phyloP scores from a whole-genome alignment of 768 basidiomycete species.

The Artomyces pyxidatus region DNA sequence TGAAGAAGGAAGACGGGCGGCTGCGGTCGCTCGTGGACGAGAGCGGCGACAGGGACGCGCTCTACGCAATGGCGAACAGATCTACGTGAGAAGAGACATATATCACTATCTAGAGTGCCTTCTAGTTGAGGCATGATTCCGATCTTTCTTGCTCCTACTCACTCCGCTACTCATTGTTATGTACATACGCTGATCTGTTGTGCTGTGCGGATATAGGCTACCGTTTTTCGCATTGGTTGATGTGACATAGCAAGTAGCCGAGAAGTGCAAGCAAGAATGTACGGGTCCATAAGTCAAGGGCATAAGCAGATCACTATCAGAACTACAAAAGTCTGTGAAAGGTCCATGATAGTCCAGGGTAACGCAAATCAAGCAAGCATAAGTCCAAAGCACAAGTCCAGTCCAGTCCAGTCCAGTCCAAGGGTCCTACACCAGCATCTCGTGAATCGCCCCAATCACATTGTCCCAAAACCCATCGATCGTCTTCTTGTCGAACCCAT shows the following conservation, averaged over 20 bases:
- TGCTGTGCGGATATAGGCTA: too few relatives aligned
- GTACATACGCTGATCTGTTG: too few relatives aligned
- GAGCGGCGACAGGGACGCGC: constrained; percentile 30
- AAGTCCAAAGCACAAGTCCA: background rate
- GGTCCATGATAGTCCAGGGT: background rate
- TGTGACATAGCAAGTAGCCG: too few relatives aligned
- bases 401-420: constrained; percentile 3
- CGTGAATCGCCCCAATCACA: constrained; percentile 44
- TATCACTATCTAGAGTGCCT: too few relatives aligned
- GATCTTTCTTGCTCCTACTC: too few relatives aligned
- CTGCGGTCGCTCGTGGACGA: constrained; percentile 32
- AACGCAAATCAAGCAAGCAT: background rate
- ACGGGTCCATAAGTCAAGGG: background rate
- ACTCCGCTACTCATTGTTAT: too few relatives aligned
- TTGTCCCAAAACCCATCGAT: constrained; percentile 65
- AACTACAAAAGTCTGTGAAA: background rate
- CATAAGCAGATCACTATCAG: background rate
- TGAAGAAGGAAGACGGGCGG: constrained; percentile 27
- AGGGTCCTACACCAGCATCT: constrained; percentile 37
- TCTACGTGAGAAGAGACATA: too few relatives aligned
- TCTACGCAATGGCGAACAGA: constrained; percentile 23
- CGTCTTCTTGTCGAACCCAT: constrained; percentile 56
- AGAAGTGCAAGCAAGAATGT: background rate
- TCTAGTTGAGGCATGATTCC: too few relatives aligned
- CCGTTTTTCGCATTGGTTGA: too few relatives aligned